Percentiles rank a stretch among this genome's conserved stretches.
Evolutionary conservation across 2,329 filamentous ascomycete species (phyloP).

Genomic region (Xenoacremonium recifei): DNA sequence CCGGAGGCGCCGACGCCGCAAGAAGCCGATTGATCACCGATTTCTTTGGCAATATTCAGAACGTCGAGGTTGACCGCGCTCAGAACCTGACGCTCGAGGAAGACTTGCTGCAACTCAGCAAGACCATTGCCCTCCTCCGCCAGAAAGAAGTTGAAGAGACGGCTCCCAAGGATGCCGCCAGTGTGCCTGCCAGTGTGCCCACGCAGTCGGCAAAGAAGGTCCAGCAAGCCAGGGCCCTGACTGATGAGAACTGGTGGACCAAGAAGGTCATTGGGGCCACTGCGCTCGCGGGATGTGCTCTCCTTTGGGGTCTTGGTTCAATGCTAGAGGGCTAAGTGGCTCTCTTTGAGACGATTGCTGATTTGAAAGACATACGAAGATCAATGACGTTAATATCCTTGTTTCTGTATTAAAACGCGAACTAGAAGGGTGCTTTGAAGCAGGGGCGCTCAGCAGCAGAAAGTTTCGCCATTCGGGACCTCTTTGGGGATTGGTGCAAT

Average conservation of each 20-base stretch:
- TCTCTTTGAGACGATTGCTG: too few relatives aligned
- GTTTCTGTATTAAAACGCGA: too few relatives aligned
- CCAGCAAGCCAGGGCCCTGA: constrained; percentile 55
- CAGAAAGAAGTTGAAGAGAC: constrained; percentile 47
- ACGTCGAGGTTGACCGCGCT: constrained; percentile 79
- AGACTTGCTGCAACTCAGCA: constrained; percentile 75
- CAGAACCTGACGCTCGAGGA: constrained; percentile 62
- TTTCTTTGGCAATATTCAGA: constrained; percentile 98
- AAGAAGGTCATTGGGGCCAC: constrained; percentile 64
- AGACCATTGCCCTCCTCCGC: constrained; percentile 57
- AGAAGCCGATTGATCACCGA: constrained; percentile 84
- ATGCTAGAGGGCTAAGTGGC: constrained; percentile 41
- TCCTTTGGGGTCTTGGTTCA: constrained; percentile 58
- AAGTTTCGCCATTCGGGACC: too few relatives aligned
- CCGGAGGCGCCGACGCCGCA: constrained; percentile 74
- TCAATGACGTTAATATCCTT: not conserved
- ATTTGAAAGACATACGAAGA: not conserved
- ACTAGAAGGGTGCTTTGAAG: too few relatives aligned
- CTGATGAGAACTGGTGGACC: constrained; percentile 64
- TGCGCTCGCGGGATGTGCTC: constrained; percentile 59
- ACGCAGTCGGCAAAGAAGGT: constrained; percentile 29
- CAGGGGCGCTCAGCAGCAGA: too few relatives aligned
- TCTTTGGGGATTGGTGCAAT: too few relatives aligned
- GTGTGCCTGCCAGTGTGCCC: constrained; percentile 26
- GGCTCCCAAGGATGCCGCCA: constrained; percentile 25